A percentile compares a stretch with the other conserved stretches of the same genome.
Conservation (phyloP, 2,329 filamentous ascomycete genomes). For the Fusarium fracticaudum region DNA sequence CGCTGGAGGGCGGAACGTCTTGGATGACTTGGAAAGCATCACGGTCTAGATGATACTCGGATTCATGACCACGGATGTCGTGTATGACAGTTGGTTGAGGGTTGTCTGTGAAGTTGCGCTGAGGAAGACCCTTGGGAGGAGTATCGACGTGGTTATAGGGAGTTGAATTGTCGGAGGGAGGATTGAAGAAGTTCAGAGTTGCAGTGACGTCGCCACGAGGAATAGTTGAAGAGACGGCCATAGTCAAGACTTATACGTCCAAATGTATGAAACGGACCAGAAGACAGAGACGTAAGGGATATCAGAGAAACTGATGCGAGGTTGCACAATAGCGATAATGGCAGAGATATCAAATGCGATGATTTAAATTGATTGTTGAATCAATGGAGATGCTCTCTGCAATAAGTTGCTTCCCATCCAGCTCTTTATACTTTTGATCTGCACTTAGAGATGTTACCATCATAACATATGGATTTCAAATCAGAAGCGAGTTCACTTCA, state of each 20-base stretch:
- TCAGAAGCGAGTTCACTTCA: constrained; percentile 31
- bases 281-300: background rate
- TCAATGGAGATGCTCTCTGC: background rate
- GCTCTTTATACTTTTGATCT: constrained; percentile 32
- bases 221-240: constrained; percentile 54
- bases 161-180: constrained; percentile 65
- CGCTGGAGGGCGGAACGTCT: constrained; percentile 61
- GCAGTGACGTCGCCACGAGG: constrained; percentile 70
- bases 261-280: background rate
- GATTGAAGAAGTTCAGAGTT: constrained; percentile 71
- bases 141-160: constrained; percentile 76
- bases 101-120: constrained; percentile 70
- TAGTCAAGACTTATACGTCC: constrained; percentile 33
- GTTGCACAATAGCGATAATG: background rate
- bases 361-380: background rate
- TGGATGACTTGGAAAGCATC: constrained; percentile 78
- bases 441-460: background rate
- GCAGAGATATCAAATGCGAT: background rate
- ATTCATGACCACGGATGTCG: constrained; percentile 79
- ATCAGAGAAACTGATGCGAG: background rate
- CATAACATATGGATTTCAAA: constrained; percentile 42
- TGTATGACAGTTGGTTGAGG: constrained; percentile 66
- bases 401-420: constrained; percentile 3
- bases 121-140: constrained; percentile 67
- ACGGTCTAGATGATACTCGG: constrained; percentile 72